Percentiles rank a stretch among this genome's conserved stretches.
Conservation (phyloP, 2,329 filamentous ascomycete genomes). For the Pseudocercospora eumusae region DNA sequence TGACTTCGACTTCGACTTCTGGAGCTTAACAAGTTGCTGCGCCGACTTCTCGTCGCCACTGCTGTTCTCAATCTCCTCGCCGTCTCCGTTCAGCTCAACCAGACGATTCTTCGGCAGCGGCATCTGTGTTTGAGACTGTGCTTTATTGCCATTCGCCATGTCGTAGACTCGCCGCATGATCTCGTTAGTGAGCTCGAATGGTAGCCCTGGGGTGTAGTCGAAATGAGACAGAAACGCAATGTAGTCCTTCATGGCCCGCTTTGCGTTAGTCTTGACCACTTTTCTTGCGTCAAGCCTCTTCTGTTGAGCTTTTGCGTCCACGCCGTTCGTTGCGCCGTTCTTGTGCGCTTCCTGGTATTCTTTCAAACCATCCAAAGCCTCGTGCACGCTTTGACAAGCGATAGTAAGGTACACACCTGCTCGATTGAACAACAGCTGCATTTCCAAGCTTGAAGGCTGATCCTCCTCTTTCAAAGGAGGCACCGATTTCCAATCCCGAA, state of each 20-base stretch:
- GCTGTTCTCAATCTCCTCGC: slow-evolving; percentile 25
- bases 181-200: slow-evolving; percentile 60
- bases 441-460: slow-evolving; percentile 73
- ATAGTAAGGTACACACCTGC: slow-evolving; percentile 71
- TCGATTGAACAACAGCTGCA: slow-evolving; percentile 74
- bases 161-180: slow-evolving; percentile 61
- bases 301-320: slow-evolving; percentile 51
- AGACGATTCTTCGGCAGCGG: slow-evolving; percentile 34
- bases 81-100: slow-evolving; percentile 33
- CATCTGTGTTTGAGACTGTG: slow-evolving; percentile 29
- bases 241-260: slow-evolving; percentile 74
- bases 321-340: slow-evolving; percentile 42
- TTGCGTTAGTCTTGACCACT: slow-evolving; percentile 71
- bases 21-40: slow-evolving; percentile 50
- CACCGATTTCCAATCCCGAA: slow-evolving; percentile 53
- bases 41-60: slow-evolving; percentile 28
- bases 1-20: slow-evolving; percentile 35
- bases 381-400: slow-evolving; percentile 65
- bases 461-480: slow-evolving; percentile 60
- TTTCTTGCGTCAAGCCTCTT: slow-evolving; percentile 64
- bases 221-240: slow-evolving; percentile 70
- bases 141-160: slow-evolving; percentile 50
- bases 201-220: slow-evolving; percentile 74
- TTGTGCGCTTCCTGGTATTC: slow-evolving; percentile 39
- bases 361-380: slow-evolving; percentile 55